These are phyloP conservation scores for Neohortaea acidophila DNA, from an alignment of 495 filamentous ascomycete genomes.

Conservation along the genomic window DNA sequence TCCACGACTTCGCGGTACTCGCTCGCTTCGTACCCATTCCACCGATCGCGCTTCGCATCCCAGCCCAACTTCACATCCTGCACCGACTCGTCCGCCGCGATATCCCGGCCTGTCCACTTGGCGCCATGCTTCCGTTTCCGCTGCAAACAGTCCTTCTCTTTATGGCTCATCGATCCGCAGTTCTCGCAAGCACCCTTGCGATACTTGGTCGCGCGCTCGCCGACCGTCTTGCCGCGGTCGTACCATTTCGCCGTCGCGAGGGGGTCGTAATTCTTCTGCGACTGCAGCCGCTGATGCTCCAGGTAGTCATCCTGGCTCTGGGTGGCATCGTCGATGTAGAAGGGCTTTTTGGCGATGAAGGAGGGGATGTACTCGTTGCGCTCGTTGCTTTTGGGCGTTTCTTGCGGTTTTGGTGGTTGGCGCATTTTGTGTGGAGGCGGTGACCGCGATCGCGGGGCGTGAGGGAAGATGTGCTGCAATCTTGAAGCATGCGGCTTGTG, in stretches of 20 bases:
- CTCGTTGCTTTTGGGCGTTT: conserved; percentile 21
- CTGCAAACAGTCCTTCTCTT: conserved; percentile 81
- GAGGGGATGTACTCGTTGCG: conserved; percentile 94
- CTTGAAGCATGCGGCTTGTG: no score
- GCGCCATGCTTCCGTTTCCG: conserved; percentile 82
- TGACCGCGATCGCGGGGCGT: no score
- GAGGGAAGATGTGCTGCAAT: no score
- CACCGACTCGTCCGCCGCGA: conserved; percentile 80
- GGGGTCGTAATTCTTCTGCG: conserved; percentile 29
- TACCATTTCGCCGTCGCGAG: conserved; percentile 68
- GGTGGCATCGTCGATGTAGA: conserved; percentile 71
- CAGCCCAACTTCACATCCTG: conserved; percentile 75
- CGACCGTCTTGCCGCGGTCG: conserved; percentile 64
- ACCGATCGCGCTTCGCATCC: conserved; percentile 97
- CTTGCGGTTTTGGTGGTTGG: conserved; percentile 3
- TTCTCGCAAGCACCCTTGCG: conserved; percentile 97
- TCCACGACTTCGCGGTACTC: conserved; percentile 76
- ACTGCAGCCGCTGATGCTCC: conserved; percentile 86
- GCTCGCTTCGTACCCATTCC: conserved; percentile 87
- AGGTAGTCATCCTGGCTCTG: conserved; percentile 72
- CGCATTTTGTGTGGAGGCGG: conserved; percentile 14
- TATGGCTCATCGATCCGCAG: conserved; percentile 93
- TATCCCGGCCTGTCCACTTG: conserved; percentile 82
- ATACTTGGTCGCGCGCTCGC: conserved; percentile 82
- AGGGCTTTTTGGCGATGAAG: conserved; percentile 96